A percentile compares a stretch with the other conserved stretches of the same genome.
phyloP scores from a whole-genome alignment of 2,329 filamentous ascomycete genomes.

The Sclerotinia glacialis region DNA sequence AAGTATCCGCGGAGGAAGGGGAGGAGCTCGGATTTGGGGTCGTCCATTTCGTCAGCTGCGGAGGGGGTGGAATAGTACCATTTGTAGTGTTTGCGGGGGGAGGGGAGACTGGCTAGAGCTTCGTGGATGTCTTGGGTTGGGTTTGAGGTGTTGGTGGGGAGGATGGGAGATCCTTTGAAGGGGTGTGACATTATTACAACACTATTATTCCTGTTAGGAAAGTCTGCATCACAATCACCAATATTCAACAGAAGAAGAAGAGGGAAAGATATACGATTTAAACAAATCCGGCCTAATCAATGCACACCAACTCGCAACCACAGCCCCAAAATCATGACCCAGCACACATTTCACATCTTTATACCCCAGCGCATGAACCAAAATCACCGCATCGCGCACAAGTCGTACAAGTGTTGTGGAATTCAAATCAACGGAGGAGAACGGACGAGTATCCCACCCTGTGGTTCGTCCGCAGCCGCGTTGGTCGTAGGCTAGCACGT shows the following conservation, averaged over 20 bases:
- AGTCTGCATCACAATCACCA: too few relatives aligned
- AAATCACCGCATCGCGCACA: slow-evolving; percentile 59
- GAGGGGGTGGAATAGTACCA: slow-evolving; percentile 57
- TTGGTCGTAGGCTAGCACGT: slow-evolving; percentile 66
- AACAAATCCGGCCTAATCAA: slow-evolving; percentile 65
- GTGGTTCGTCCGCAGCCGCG: slow-evolving; percentile 66
- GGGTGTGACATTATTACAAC: slow-evolving; percentile 65
- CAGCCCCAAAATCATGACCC: slow-evolving; percentile 66
- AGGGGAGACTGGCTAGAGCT: slow-evolving; percentile 51
- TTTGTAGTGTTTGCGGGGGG: slow-evolving; percentile 68
- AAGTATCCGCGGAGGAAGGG: slow-evolving; percentile 65
- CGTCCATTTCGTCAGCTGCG: slow-evolving; percentile 49
- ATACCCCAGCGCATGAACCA: slow-evolving; percentile 61
- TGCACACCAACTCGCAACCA: slow-evolving; percentile 57
- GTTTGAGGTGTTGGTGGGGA: slow-evolving; percentile 35
- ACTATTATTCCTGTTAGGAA: slow-evolving; percentile 21
- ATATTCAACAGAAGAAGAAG: background rate
- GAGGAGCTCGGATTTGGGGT: slow-evolving; percentile 52
- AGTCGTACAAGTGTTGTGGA: slow-evolving; percentile 58
- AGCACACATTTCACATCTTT: slow-evolving; percentile 56
- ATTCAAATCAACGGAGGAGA: slow-evolving; percentile 52
- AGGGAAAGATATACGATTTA: slow-evolving; percentile 42
- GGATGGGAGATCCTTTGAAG: slow-evolving; percentile 48
- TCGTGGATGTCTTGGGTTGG: slow-evolving; percentile 50
- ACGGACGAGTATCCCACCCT: slow-evolving; percentile 54